A percentile compares a stretch with the other conserved stretches of the same genome.
phyloP scores from a whole-genome alignment of 108 stramenopile genomes.

The Craspedostauros australis region DNA sequence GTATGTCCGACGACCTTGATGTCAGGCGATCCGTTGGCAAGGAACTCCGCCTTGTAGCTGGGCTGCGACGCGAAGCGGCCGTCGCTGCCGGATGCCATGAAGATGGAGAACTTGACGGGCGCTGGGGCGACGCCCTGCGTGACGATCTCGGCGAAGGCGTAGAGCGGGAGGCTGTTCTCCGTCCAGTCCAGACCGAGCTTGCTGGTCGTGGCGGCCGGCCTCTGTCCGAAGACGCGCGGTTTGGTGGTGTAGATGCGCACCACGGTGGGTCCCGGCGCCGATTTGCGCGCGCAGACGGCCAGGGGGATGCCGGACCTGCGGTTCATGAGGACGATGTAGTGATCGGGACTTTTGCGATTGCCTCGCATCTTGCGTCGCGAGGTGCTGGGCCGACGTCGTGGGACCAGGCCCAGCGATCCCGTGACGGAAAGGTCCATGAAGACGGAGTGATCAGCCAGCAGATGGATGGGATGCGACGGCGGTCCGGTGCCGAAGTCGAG shows the following conservation, averaged over 20 bases:
- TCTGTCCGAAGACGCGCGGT: conserved; percentile 15
- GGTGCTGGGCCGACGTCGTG: background rate
- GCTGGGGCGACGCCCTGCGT: conserved; percentile 10
- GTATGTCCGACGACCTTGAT: conserved; percentile 21
- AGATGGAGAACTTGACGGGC: conserved; percentile 13
- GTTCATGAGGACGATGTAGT: conserved; percentile 23
- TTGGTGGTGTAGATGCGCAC: conserved; percentile 30
- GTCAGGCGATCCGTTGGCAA: conserved; percentile 2
- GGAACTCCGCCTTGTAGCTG: conserved; percentile 9
- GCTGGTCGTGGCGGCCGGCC: conserved; percentile 8
- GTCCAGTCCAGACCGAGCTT: conserved; percentile 21
- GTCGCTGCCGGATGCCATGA: conserved; percentile 14
- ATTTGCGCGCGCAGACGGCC: conserved; percentile 18
- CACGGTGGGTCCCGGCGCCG: conserved; percentile 7
- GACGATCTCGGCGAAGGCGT: conserved; percentile 20
- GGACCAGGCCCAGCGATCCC: conserved; percentile 13
- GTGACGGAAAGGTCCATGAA: conserved; percentile 22
- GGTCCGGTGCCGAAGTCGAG: conserved; percentile 2
- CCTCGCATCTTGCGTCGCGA: background rate
- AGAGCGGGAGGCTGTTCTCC: conserved; percentile 9
- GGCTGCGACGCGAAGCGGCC: conserved; percentile 17
- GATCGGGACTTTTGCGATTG: conserved; percentile 9
- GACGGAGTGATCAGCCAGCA: background rate
- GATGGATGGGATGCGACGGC: background rate
- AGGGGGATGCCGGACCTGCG: conserved; percentile 20